Evolutionary conservation across 2,329 filamentous ascomycete species (phyloP).

Genomic region (Parasarocladium wereldwijsianum): DNA sequence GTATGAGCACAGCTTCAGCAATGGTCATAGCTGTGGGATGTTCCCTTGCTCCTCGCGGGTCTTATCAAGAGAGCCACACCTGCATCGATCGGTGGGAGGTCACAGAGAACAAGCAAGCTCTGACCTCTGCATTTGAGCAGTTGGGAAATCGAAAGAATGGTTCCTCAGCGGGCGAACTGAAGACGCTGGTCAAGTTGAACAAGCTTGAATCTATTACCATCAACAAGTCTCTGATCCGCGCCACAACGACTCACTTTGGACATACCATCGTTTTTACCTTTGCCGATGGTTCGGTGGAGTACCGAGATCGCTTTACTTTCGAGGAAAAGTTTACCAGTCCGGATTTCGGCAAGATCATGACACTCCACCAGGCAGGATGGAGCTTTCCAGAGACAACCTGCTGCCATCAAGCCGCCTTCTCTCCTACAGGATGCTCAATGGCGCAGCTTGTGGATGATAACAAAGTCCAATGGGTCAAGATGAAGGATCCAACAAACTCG

Average conservation of each 20-base stretch:
- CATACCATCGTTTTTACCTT: conserved; percentile 59
- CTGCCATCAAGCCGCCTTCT: conserved; percentile 47
- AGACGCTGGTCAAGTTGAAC: conserved; percentile 30
- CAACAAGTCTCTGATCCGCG: conserved; percentile 54
- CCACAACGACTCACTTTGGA: conserved; percentile 55
- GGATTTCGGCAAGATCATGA: conserved; percentile 50
- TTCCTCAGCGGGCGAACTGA: conserved; percentile 15
- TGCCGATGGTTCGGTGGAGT: conserved; percentile 69
- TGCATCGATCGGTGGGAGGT: conserved; percentile 77
- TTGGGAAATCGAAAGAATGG: conserved; percentile 49
- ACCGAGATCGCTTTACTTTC: conserved; percentile 64
- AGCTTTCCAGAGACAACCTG: conserved; percentile 50
- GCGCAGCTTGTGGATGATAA: conserved; percentile 43
- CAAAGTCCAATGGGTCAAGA: conserved; percentile 41
- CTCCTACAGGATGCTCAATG: conserved; percentile 44
- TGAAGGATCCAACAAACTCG: conserved; percentile 32
- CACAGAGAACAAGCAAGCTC: conserved; percentile 46
- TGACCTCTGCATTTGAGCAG: conserved; percentile 68
- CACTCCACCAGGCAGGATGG: conserved; percentile 66
- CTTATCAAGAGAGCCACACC: conserved; percentile 48
- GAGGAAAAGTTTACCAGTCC: conserved; percentile 49
- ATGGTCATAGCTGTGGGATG: conserved; percentile 63
- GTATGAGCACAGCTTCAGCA: conserved; percentile 39
- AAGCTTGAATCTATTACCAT: conserved; percentile 55
- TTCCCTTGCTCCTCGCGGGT: conserved; percentile 33